Evolutionary conservation across 768 basidiomycete species (phyloP), one percentile per base, ranked within the genome.

Genomic region (Cystofilobasidium bisporidii): DNA sequence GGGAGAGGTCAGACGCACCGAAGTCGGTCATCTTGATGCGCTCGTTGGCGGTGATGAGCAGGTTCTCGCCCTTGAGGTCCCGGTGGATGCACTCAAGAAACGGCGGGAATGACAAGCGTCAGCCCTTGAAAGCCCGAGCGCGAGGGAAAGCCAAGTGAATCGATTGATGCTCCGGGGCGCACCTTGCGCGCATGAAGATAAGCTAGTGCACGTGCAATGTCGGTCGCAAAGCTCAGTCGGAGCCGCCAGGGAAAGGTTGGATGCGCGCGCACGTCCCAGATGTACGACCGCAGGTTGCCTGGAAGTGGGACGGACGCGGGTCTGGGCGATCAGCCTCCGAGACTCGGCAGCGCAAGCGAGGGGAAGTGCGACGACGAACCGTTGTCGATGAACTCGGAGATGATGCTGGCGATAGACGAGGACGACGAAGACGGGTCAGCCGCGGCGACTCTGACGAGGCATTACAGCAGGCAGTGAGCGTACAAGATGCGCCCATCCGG

Each of bases 1-100:
- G n/a, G n/a, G n/a, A n/a, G n/a, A n/a, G n/a, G n/a, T n/a, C n/a
- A n/a, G n/a, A 22, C 72, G 97, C 94, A 1, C 94, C 94, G 77
- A 99, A 99, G 75, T 99, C 94, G n/a, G 93, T 96, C 72, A 97
- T 87, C 80, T 98, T 99, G 74, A 98, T 82, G 53, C 94, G 85
- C 26, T 91, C 89, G 73, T 99, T 99, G 43, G 86, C 79, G 0
- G 93, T 97, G 26, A 97, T 86, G n/a, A 98, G 84, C 32, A 98
- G 82, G 72, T 99, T 99, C 79, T 98, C 94, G 43, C 92, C 93
- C 77, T 99, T 99, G 71, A 99, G 82, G 78, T 99, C 94, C 14
- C 81, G 77, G 69, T 82, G 81, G 62, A 82, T 79, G 69, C 80
- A 80, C 75, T 80, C 17, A 2, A 33, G n/a, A 26, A 15, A 62